Evolutionary conservation across 2,329 filamentous ascomycete species (phyloP).

Genomic region (Fusarium marasasianum): DNA sequence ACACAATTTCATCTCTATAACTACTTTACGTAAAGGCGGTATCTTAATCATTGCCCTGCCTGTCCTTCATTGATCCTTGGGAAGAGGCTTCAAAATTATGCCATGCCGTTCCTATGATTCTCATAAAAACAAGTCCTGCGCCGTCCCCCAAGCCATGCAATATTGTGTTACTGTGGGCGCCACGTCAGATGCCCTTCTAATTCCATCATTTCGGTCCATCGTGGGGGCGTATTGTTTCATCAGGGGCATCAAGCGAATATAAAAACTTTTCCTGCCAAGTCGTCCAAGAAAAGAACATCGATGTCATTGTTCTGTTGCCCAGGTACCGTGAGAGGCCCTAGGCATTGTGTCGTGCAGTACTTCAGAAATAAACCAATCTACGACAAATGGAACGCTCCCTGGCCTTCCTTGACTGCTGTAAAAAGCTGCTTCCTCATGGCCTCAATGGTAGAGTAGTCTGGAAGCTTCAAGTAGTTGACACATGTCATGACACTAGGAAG

Average conservation of each 20-base stretch:
- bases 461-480: constrained; percentile 98
- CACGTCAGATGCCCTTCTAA: constrained; percentile 38
- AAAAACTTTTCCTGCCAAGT: constrained; percentile 29
- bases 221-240: constrained; percentile 37
- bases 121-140: constrained; percentile 34
- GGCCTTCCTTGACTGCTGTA: constrained; percentile 91
- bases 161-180: constrained; percentile 29
- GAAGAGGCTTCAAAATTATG: constrained; percentile 23
- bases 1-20: constrained; percentile 43
- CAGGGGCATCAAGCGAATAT: constrained; percentile 34
- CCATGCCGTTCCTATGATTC: constrained; percentile 31
- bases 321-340: not conserved
- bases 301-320: constrained; percentile 11
- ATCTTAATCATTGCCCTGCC: constrained; percentile 21
- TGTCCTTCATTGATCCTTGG: constrained; percentile 5
- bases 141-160: constrained; percentile 42
- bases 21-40: constrained; percentile 37
- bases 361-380: constrained; percentile 52
- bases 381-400: constrained; percentile 96
- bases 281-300: constrained; percentile 18
- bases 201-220: constrained; percentile 37
- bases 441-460: constrained; percentile 86
- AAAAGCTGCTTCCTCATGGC: constrained; percentile 81
- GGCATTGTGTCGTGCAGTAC: constrained; percentile 1
- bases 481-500: constrained; percentile 99